These are phyloP conservation scores for Dalbergia cultrata DNA, from an alignment of 306 rosid species.

Conservation along the genomic window DNA sequence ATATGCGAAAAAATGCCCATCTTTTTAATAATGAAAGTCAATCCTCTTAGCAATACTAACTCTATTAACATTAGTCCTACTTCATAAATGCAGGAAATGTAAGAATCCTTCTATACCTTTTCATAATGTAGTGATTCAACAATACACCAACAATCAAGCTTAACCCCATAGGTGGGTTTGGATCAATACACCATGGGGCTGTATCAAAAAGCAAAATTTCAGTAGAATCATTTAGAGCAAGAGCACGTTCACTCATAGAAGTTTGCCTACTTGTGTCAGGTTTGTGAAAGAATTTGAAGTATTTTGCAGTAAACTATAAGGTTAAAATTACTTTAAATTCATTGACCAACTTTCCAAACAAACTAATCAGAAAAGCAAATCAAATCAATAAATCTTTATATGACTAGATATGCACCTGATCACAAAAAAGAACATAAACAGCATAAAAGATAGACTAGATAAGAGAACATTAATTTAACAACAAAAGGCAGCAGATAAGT, in stretches of 20 bases:
- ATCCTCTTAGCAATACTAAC: constrained; percentile 7
- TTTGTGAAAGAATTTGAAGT: background rate
- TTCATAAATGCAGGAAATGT: constrained; percentile 23
- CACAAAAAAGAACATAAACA: constrained; percentile 19
- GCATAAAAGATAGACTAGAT: constrained; percentile 35
- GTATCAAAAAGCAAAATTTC: constrained; percentile 10
- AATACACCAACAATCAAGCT: background rate
- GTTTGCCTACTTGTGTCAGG: constrained; percentile 4
- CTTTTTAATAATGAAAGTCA: constrained; percentile 7
- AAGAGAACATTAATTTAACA: background rate
- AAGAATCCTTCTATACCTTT: background rate
- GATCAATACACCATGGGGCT: constrained; percentile 9
- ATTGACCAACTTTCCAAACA: constrained; percentile 27
- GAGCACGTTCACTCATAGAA: constrained; percentile 26
- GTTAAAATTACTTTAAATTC: constrained; percentile 16
- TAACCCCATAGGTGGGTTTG: background rate
- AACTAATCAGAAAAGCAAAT: constrained; percentile 25
- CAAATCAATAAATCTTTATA: constrained; percentile 4
- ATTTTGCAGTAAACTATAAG: constrained; percentile 9
- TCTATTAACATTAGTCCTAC: constrained; percentile 2
- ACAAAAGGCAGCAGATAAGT: constrained; percentile 27
- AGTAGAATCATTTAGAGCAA: constrained; percentile 33
- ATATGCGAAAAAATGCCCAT: constrained; percentile 10
- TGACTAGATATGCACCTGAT: constrained; percentile 19
- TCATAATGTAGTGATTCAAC: constrained; percentile 1